A percentile compares a stretch with the other conserved stretches of the same genome.
Evolutionary conservation across 2,329 filamentous ascomycete species (phyloP).

Genomic region (Lachnellula subtilissima): DNA sequence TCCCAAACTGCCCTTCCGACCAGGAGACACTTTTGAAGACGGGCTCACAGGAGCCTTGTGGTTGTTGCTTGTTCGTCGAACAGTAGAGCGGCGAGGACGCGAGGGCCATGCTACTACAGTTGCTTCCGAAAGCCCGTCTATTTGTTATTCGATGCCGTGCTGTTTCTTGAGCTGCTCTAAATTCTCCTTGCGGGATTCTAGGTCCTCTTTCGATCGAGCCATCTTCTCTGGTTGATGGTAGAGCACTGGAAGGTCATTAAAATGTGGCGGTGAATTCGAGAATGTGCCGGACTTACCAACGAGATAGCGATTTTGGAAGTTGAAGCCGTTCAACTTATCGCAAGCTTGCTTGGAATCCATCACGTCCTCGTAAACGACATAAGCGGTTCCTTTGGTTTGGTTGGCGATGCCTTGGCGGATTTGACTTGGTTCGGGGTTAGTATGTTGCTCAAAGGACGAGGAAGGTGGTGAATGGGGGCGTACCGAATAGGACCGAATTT

Average conservation of each 20-base stretch:
- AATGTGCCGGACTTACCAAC: slow-evolving; percentile 63
- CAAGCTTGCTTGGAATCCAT: slow-evolving; percentile 98
- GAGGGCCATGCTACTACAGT: slow-evolving; percentile 9
- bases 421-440: slow-evolving; percentile 58
- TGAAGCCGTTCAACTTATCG: slow-evolving; percentile 99
- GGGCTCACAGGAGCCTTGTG: slow-evolving; percentile 18
- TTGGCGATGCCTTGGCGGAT: slow-evolving; percentile 96
- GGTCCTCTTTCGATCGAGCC: slow-evolving; percentile 84
- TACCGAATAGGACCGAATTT: slow-evolving; percentile 96
- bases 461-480: slow-evolving; percentile 27
- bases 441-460: slow-evolving; percentile 4
- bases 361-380: slow-evolving; percentile 99
- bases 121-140: slow-evolving; percentile 60
- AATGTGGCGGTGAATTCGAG: background rate
- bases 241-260: slow-evolving; percentile 46
- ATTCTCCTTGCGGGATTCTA: slow-evolving; percentile 90
- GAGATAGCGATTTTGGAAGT: slow-evolving; percentile 99
- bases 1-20: slow-evolving; percentile 18
- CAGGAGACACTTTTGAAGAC: slow-evolving; percentile 36
- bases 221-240: slow-evolving; percentile 77
- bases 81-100: slow-evolving; percentile 18
- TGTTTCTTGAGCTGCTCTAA: slow-evolving; percentile 97
- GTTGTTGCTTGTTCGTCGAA: slow-evolving; percentile 8
- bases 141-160: slow-evolving; percentile 97
- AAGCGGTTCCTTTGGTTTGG: slow-evolving; percentile 97